Conservation (phyloP, 495 filamentous ascomycete species). For the Aspergillus sclerotioniger region DNA sequence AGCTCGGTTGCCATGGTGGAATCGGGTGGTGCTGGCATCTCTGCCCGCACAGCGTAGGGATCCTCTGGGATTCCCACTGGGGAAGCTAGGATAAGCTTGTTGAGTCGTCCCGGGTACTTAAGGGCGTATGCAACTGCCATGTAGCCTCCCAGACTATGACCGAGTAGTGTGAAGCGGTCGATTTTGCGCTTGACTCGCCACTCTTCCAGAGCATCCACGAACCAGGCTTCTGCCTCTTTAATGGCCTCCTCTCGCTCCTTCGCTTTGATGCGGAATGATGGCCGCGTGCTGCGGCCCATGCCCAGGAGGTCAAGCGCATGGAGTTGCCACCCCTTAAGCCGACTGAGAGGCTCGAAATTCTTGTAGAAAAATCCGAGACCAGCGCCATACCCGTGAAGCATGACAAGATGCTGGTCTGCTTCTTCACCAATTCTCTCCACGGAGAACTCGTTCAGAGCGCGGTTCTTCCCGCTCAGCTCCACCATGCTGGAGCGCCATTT, state of each 20-base stretch:
- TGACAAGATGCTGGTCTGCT: constrained; percentile 81
- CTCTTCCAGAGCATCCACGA: constrained; percentile 93
- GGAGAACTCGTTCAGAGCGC: constrained; percentile 88
- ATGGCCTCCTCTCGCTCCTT: constrained; percentile 82
- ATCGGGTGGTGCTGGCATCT: constrained; percentile 71
- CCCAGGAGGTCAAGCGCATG: constrained; percentile 91
- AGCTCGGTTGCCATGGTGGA: constrained; percentile 71
- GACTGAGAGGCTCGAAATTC: constrained; percentile 85
- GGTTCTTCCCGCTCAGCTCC: constrained; percentile 76
- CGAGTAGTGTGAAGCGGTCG: constrained; percentile 87
- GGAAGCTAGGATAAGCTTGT: constrained; percentile 92
- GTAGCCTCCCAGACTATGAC: constrained; percentile 92
- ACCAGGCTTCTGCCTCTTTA: constrained; percentile 90
- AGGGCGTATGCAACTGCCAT: constrained; percentile 91
- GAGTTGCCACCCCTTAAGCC: constrained; percentile 78
- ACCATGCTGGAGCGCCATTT: constrained; percentile 86
- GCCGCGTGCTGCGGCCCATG: constrained; percentile 87
- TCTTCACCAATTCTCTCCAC: constrained; percentile 79
- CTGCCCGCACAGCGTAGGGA: constrained; percentile 81
- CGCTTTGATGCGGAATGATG: constrained; percentile 76
- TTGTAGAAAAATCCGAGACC: constrained; percentile 97
- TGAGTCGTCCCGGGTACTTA: constrained; percentile 89
- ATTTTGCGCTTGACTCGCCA: constrained; percentile 88
- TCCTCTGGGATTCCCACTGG: constrained; percentile 96
- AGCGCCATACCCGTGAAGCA: constrained; percentile 96